phyloP scores from a whole-genome alignment of 176 grass and related monocot species.

The Cenchrus fungigraminus region DNA sequence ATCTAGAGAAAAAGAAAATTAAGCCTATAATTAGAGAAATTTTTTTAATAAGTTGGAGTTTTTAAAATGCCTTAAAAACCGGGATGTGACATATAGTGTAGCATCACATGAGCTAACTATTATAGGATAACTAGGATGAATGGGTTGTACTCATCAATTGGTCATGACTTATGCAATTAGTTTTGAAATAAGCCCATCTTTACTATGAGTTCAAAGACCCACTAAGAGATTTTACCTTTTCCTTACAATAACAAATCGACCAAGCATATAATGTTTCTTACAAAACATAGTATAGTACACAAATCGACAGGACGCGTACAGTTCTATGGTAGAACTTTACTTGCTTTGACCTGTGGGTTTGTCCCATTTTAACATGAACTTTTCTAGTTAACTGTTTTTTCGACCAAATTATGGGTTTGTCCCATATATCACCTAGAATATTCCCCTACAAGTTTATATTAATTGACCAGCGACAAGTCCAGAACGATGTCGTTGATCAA shows the following conservation, averaged over 20 bases:
- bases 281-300: background rate
- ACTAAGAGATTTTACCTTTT: background rate
- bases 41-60: too few relatives aligned
- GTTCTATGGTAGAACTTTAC: background rate
- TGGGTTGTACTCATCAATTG: too few relatives aligned
- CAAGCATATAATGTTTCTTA: background rate
- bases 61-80: too few relatives aligned
- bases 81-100: too few relatives aligned
- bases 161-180: too few relatives aligned
- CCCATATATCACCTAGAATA: slow-evolving; percentile 24
- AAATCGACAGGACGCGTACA: background rate
- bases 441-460: background rate
- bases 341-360: slow-evolving; percentile 20
- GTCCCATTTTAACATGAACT: slow-evolving; percentile 2
- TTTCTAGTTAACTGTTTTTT: slow-evolving; percentile 27
- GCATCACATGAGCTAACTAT: too few relatives aligned
- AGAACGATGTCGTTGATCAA: too few relatives aligned
- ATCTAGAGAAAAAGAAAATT: too few relatives aligned
- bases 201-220: background rate
- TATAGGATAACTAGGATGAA: too few relatives aligned
- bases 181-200: too few relatives aligned
- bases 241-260: background rate
- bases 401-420: background rate
- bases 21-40: too few relatives aligned
- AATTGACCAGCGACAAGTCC: background rate